Evolutionary conservation across 352 stramenopile genomes (phyloP).

Genomic region (Peronosclerospora sorghi): DNA sequence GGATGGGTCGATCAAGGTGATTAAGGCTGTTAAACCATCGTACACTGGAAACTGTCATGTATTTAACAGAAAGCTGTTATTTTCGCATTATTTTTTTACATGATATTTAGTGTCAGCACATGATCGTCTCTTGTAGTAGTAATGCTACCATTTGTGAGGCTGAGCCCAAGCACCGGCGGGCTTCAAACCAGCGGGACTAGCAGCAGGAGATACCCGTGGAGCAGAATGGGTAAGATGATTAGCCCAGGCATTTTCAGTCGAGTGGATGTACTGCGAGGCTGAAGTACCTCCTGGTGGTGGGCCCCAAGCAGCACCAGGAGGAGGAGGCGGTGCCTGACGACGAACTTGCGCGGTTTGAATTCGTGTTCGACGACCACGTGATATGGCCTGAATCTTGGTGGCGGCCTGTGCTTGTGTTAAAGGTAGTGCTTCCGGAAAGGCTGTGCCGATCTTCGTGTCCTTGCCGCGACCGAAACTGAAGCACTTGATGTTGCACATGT

Average conservation of each 20-base stretch:
- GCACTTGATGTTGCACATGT: conserved; percentile 86
- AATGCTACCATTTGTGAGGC: conserved; percentile 54
- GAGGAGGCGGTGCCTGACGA: conserved; percentile 21
- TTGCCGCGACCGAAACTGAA: conserved; percentile 68
- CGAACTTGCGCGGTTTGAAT: conserved; percentile 18
- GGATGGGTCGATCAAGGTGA: no score
- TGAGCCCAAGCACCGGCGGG: conserved; percentile 40
- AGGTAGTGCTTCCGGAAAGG: conserved; percentile 66
- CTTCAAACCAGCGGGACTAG: conserved; percentile 6
- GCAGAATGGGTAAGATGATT: conserved; percentile 15
- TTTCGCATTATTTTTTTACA: no score
- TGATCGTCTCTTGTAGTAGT: no score
- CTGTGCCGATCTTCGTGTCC: conserved; percentile 68
- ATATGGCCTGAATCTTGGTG: conserved; percentile 58
- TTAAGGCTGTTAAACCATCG: conserved; percentile 24
- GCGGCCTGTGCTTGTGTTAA: conserved; percentile 63
- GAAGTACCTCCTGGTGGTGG: conserved; percentile 24
- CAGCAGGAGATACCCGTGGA: neutral
- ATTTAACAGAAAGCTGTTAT: no score
- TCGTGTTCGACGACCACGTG: conserved; percentile 37
- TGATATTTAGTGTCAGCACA: no score
- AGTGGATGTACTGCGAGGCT: conserved; percentile 4
- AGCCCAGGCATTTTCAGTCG: conserved; percentile 22
- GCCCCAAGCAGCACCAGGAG: conserved; percentile 25
- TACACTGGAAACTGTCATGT: no score